These are phyloP conservation scores for Elymus sibiricus DNA, from an alignment of 176 grass and related monocot species.

Conservation along the genomic window DNA sequence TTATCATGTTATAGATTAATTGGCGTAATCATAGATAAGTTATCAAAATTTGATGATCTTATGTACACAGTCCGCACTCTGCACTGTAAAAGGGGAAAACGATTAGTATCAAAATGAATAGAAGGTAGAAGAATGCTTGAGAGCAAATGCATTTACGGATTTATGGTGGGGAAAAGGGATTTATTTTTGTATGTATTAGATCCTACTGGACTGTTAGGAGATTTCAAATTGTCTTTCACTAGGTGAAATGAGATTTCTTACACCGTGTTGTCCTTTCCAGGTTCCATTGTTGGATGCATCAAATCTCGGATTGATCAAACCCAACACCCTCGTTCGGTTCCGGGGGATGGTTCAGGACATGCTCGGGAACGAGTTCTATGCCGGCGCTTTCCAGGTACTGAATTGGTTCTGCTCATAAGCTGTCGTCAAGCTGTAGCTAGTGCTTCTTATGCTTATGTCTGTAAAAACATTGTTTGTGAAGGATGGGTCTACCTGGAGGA, in stretches of 20 bases:
- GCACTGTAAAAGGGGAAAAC: not conserved
- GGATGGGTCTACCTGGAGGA: slow-evolving; percentile 87
- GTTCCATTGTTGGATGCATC: slow-evolving; percentile 73
- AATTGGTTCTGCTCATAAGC: not conserved
- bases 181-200: not conserved
- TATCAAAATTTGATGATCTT: not conserved
- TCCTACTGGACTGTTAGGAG: not conserved
- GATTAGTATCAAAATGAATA: not conserved
- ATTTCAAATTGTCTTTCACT: not conserved
- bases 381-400: slow-evolving; percentile 83
- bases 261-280: slow-evolving; percentile 30
- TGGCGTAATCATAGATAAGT: not conserved
- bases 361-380: slow-evolving; percentile 84
- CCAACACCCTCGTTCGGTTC: slow-evolving; percentile 85
- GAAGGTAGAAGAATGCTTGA: not conserved
- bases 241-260: not conserved
- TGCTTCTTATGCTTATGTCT: not conserved
- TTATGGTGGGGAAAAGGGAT: not conserved
- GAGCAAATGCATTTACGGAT: not conserved
- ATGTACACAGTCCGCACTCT: not conserved
- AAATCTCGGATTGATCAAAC: slow-evolving; percentile 61
- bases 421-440: not conserved
- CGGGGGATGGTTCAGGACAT: slow-evolving; percentile 97
- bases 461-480: slow-evolving; percentile 13
- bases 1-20: not conserved